Base-by-base conservation (phyloP, 108 stramenopile genomes). In the Skeletonema marinoi region DNA sequence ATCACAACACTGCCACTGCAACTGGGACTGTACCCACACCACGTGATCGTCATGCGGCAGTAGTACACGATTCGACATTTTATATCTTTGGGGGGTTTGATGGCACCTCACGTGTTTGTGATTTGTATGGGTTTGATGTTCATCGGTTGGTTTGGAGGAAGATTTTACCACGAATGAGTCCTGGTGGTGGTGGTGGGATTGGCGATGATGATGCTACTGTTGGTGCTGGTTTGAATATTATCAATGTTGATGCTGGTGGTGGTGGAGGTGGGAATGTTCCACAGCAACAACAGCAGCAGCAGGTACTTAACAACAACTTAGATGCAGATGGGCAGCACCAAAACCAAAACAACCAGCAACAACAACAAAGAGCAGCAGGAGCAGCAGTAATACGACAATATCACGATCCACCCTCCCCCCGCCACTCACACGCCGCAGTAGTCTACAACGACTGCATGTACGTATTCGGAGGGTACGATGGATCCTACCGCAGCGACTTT, bases 371-470 rank as follows among this genome's bases (percentile, higher is more conserved):
- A n/a, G 54, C 7, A 51, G 50, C 17, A 51, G 17, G 6, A 54
- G 48, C 51, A 46, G 16, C 54, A 74, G 46, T 63, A 60, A 39
- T 32, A n/a, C 21, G 54, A 13, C 74, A 75, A 46, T 46, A 80
- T 50, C 74, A 79, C 42, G 42, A 78, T 30, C 78, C 90, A 11
- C 98, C 98, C 5, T 94, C 92, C 3, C 92, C 97, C 12, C 89
- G 98, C 9, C 98, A 98, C 79, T 96, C 96, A 2, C 98, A 99
- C 70, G 88, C 97, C 11, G 97, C 97, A 9, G 94, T 96, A 6
- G 97, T 98, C 3, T 74, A 95, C 71, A 78, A 82, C 13, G 74
- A 97, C 69, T 82, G 75, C 54, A 76, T 98, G 75, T 98, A 92
- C 67, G 85, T 98, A 7, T 97, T 93, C 78, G 97, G 97, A 36